Evolutionary conservation across 306 rosid species (phyloP).

Genomic region (Dryas drummondii): DNA sequence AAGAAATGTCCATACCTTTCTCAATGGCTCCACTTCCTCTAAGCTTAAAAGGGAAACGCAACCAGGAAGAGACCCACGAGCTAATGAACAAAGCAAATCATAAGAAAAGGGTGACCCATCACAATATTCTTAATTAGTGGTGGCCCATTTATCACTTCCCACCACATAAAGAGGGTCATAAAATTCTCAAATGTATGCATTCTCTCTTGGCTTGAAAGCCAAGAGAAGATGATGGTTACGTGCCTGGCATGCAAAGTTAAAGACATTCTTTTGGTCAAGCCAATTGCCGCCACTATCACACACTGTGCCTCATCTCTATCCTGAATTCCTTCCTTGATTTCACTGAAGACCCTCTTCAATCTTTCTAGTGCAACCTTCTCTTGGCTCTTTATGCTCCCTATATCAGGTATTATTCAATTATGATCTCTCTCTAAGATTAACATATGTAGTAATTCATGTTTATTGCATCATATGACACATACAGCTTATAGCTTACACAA

Average conservation of each 20-base stretch:
- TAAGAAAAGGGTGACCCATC: conserved; percentile 21
- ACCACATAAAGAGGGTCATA: conserved; percentile 16
- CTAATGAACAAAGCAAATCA: conserved; percentile 11
- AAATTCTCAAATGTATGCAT: conserved; percentile 21
- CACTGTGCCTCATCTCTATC: conserved; percentile 14
- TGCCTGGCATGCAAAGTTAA: conserved; percentile 60
- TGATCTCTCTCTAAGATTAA: background rate
- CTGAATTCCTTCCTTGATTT: conserved; percentile 17
- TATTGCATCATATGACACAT: background rate
- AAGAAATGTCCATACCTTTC: conserved; percentile 31
- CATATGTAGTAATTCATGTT: background rate
- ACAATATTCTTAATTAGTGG: background rate
- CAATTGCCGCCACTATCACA: background rate
- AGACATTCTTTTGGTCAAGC: conserved; percentile 30
- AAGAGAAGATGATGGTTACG: conserved; percentile 57
- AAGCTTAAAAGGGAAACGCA: conserved; percentile 39
- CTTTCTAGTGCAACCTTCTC: conserved; percentile 11
- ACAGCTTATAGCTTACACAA: background rate
- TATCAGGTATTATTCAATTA: conserved; percentile 24
- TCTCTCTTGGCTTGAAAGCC: conserved; percentile 67
- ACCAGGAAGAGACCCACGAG: conserved; percentile 31
- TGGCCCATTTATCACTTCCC: conserved; percentile 28
- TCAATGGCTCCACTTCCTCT: conserved; percentile 34
- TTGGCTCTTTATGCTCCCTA: conserved; percentile 20
- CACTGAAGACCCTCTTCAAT: background rate